These are phyloP conservation scores for Sporothrix humicola DNA, from an alignment of 2,329 filamentous ascomycete species.

Conservation along the genomic window DNA sequence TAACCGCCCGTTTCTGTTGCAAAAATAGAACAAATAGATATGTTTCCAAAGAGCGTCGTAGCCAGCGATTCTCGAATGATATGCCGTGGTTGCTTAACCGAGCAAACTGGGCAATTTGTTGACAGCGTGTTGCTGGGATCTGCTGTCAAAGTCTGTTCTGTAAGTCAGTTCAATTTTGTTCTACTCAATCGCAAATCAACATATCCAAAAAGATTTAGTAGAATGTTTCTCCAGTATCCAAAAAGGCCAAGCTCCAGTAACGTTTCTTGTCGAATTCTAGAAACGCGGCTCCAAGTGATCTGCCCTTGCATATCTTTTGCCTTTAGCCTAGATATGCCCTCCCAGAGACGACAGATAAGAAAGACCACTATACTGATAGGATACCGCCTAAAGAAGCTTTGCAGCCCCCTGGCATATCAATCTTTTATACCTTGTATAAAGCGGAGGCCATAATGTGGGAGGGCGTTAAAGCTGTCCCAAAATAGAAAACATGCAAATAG, in stretches of 20 bases:
- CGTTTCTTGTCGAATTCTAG: constrained; percentile 9
- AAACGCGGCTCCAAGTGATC: constrained; percentile 7
- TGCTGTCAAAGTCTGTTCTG: no score
- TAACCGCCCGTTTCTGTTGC: not conserved
- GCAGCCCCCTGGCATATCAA: not conserved
- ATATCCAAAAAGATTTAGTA: no score
- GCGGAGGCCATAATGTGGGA: not conserved
- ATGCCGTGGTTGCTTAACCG: no score
- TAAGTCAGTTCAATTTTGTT: no score
- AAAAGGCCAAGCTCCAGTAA: not conserved
- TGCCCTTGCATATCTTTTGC: not conserved
- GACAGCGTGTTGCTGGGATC: no score
- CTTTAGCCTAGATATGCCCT: constrained; percentile 26
- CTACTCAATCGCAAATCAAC: no score
- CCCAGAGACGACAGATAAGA: not conserved
- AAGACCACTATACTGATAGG: not conserved
- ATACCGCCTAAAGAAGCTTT: constrained; percentile 13
- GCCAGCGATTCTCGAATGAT: no score
- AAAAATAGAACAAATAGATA: not conserved
- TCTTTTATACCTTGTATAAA: constrained; percentile 11
- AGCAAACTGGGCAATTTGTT: no score
- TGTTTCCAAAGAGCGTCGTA: not conserved
- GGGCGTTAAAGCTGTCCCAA: not conserved
- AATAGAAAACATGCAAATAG: not conserved
- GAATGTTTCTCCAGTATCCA: not conserved